These are phyloP conservation scores for Rubroshorea leprosula DNA, from an alignment of 345 rosid genomes.

Conservation along the genomic window DNA sequence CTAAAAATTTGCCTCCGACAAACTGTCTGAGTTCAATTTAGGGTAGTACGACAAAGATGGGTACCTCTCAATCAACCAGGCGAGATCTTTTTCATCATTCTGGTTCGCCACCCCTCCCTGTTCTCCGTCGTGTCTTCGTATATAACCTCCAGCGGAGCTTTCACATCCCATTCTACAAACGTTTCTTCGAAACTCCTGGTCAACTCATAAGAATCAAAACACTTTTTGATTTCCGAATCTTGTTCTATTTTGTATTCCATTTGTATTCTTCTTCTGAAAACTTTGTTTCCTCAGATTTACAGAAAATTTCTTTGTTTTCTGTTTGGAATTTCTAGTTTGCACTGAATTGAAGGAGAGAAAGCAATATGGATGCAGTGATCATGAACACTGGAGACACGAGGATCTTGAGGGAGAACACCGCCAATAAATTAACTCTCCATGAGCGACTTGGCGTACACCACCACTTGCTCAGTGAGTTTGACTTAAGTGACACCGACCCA, in stretches of 20 bases:
- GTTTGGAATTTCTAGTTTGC: constrained; percentile 18
- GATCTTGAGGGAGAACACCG: constrained; percentile 23
- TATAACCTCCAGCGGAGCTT: constrained; percentile 78
- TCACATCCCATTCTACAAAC: constrained; percentile 70
- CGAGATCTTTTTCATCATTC: constrained; percentile 14
- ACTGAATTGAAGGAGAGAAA: constrained; percentile 49
- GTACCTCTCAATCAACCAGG: constrained; percentile 25
- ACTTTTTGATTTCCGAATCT: not conserved
- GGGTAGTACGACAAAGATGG: constrained; percentile 67
- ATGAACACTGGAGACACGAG: constrained; percentile 46
- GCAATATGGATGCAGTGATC: constrained; percentile 39
- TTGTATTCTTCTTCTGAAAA: not conserved
- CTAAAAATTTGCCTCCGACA: constrained; percentile 36
- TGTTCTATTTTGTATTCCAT: constrained; percentile 3
- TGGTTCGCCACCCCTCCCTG: constrained; percentile 29
- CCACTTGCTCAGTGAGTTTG: no score
- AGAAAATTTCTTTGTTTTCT: no score
- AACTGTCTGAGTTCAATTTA: constrained; percentile 49
- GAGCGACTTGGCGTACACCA: no score
- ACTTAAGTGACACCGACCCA: no score
- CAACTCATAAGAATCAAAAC: not conserved
- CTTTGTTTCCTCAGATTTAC: no score
- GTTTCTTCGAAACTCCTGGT: constrained; percentile 14
- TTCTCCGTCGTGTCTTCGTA: constrained; percentile 56
- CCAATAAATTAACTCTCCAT: no score